Base-by-base conservation (phyloP, 2,329 filamentous ascomycete genomes). In the Talaromyces sp. region DNA sequence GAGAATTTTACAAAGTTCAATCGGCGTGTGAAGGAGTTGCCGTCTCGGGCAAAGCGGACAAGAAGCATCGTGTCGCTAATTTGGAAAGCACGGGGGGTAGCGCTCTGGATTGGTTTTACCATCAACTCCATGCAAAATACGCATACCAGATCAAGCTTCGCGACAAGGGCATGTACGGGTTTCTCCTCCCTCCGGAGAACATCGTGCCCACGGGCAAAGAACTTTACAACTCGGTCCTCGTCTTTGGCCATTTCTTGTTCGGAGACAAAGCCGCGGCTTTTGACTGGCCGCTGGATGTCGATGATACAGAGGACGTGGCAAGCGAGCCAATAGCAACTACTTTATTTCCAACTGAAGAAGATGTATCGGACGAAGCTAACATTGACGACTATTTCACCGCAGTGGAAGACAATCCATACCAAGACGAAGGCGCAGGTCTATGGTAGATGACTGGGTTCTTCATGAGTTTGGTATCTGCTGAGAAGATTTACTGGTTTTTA, bases 101-200 rank as follows among this genome's bases (percentile, higher is more conserved):
- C 54, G 91, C 90, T 1, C 85, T 97, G 48, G 94, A 97, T 75
- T 97, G 90, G 86, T 96, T 99, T 75, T 96, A 96, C 72, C 90
- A 96, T 67, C 89, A 95, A 68, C 76, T 97, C 63, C 80, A 83
- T 53, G 90, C 93, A 19, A 87, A 85, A 64, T 96, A 91, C 72
- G 90, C 91, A 61, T 97, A 95, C 73, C 94, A 97, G 79, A 88
- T 88, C 76, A 97, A 97, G 77, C 80, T 99, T 29, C 83, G 94
- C 54, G 94, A 99, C 72, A 94, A 90, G 0, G 94, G 94, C 10
- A 94, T 87, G 72, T 97, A 97, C 72, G 94, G 94, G 0, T 99
- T 97, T 72, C 78, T 99, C 54, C 79, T 97, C 3, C 94, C 94
- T 0, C 88, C 85, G 60, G 88, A 94, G 60, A 84, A 95, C 62